Evolutionary conservation across 164 flowering plant genomes (phyloP), one percentile per base, ranked within the genome.

Genomic region (Tetracentron sinense): DNA sequence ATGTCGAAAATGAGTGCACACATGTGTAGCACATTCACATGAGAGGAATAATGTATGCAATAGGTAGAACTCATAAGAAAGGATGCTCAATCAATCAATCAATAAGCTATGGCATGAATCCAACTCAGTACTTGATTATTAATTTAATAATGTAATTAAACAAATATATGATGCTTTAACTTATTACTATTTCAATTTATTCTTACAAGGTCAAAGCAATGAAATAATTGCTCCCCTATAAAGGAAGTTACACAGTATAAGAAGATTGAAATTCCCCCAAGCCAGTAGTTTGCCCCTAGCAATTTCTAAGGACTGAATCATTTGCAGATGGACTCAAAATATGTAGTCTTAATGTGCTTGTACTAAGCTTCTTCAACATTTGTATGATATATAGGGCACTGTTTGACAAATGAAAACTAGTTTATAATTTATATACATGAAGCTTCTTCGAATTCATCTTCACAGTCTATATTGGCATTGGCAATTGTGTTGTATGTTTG

Each of bases 401-500:
- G 62, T 35, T n/a, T 56, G 11, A 65, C 20, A 57, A 48, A 33
- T 33, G 23, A 31, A n/a, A 57, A 28, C 51, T 66, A 65, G 19
- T 50, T 53, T 66, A 59, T 66, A 65, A 16, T 50, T 53, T 66
- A 59, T 66, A 35, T 66, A 66, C 69, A 66, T 50, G 47, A 60
- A 42, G 42, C 60, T 69, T 42, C 67, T 48, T 58, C 53, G 21
- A 21, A 20, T 10, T 35, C 64, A 20, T 48, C 57, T 54, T 49
- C 67, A 23, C 59, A 27, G 63, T 61, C 74, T 67, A 28, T 55
- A 66, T 46, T 26, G 73, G 56, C 65, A 67, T 54, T 15, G 51
- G 57, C 55, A 58, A 66, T 54, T 62, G 71, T 69, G 77, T 54
- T 48, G 64, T 66, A 48, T 62, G 46, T 49, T 65, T 62, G 30